phyloP scores from a whole-genome alignment of 139 green algal species.

The Chloropicon primus region DNA sequence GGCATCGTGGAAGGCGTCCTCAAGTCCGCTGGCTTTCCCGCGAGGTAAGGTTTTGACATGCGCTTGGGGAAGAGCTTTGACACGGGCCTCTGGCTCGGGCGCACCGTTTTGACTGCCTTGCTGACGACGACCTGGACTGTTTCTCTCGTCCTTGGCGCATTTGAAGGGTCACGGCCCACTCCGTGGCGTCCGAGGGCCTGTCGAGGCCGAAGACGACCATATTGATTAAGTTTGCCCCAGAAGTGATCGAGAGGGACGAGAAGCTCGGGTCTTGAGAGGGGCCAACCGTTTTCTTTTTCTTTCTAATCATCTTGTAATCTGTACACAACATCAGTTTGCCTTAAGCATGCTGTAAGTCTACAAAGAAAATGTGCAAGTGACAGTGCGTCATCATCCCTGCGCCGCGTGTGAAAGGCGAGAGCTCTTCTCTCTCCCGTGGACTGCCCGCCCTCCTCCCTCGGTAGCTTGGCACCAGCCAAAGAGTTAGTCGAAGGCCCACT shows the following conservation, averaged over 20 bases:
- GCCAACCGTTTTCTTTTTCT: background rate
- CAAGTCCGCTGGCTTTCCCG: constrained; percentile 74
- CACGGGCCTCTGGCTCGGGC: background rate
- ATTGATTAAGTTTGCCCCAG: constrained; percentile 72
- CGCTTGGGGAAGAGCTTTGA: background rate
- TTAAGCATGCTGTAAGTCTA: too few species aligned
- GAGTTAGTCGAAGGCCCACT: constrained; percentile 80
- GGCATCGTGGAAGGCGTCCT: constrained; percentile 84
- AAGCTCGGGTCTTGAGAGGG: constrained; percentile 15
- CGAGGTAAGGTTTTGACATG: constrained; percentile 20
- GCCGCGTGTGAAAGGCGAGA: too few species aligned
- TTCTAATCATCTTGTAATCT: background rate
- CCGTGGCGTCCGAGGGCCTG: constrained; percentile 35
- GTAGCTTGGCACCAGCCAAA: background rate
- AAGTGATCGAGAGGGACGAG: constrained; percentile 53
- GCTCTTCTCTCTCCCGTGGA: background rate
- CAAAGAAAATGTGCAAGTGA: too few species aligned
- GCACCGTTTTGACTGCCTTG: too few species aligned
- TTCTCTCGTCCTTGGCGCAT: background rate
- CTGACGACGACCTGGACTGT: background rate
- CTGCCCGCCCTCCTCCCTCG: background rate
- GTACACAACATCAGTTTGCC: background rate
- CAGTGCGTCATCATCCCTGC: too few species aligned
- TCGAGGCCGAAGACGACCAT: constrained; percentile 65
- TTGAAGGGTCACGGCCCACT: constrained; percentile 68